phyloP scores from a whole-genome alignment of 148 eudicot genomes.

The Vaccinium darrowii region DNA sequence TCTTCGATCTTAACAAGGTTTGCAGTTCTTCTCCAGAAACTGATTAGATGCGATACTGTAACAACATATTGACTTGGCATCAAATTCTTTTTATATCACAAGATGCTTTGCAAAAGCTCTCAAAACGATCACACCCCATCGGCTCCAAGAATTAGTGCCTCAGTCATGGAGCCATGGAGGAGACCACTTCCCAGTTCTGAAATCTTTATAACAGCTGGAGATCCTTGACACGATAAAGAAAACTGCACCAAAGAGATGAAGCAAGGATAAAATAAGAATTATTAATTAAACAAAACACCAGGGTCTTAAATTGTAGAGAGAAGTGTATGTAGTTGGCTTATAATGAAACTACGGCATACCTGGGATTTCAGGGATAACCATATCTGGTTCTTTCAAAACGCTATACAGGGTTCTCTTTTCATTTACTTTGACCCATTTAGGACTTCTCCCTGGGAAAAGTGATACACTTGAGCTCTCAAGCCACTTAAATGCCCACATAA shows the following conservation, averaged over 20 bases:
- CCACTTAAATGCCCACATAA: neutral
- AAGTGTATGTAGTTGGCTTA: neutral
- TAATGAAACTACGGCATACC: constrained; percentile 37
- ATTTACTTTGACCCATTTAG: constrained; percentile 71
- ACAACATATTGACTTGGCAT: neutral
- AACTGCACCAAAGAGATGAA: constrained; percentile 47
- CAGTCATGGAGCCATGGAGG: constrained; percentile 30
- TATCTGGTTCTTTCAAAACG: constrained; percentile 59
- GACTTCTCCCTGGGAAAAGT: constrained; percentile 40
- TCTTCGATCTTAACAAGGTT: neutral
- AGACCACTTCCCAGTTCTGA: constrained; percentile 79
- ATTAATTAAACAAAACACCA: neutral
- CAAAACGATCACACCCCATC: neutral
- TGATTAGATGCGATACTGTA: neutral
- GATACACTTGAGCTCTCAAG: neutral
- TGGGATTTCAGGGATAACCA: constrained; percentile 78
- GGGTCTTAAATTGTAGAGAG: neutral
- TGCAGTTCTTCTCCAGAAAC: neutral
- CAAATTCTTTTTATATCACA: neutral
- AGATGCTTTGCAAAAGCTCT: neutral
- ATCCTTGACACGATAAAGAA: constrained; percentile 68
- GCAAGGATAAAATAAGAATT: constrained; percentile 2
- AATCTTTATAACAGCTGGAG: constrained; percentile 67
- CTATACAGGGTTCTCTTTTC: constrained; percentile 72
- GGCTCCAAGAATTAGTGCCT: neutral